Conservation (phyloP, 441 rosid species). For the Adansonia rubrostipa region DNA sequence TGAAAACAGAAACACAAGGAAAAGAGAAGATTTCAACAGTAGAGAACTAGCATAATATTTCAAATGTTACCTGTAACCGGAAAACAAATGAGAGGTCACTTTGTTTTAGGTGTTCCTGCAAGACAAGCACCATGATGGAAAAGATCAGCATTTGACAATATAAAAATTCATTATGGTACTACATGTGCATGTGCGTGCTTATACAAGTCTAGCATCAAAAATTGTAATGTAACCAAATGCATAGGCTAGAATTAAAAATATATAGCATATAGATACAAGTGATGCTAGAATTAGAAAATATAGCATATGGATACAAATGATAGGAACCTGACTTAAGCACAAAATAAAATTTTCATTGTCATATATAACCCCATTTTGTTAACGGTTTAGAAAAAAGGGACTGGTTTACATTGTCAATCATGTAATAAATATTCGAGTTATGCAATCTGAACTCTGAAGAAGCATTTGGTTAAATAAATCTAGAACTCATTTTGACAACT, state of each 20-base stretch:
- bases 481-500: slow-evolving; percentile 15
- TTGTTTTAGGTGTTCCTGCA: slow-evolving; percentile 92
- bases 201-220: not conserved
- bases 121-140: slow-evolving; percentile 29
- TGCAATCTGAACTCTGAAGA: not conserved
- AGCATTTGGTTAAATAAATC: not conserved
- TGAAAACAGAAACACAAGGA: slow-evolving; percentile 6
- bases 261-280: not conserved
- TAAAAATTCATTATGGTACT: not conserved
- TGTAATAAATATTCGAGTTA: not conserved
- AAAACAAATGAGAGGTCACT: slow-evolving; percentile 94
- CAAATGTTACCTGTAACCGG: slow-evolving; percentile 75
- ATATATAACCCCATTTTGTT: not conserved
- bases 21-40: slow-evolving; percentile 1
- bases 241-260: slow-evolving; percentile 1
- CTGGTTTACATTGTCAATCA: not conserved
- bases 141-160: slow-evolving; percentile 23
- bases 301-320: not conserved
- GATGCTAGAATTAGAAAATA: not conserved
- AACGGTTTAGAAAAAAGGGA: not conserved
- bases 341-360: not conserved
- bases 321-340: not conserved
- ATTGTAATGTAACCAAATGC: not conserved
- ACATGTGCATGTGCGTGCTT: not conserved
- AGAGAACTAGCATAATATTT: slow-evolving; percentile 10